Base-by-base conservation (phyloP, 371 early-diverging fungal genomes). In the Mortierella sp. region DNA sequence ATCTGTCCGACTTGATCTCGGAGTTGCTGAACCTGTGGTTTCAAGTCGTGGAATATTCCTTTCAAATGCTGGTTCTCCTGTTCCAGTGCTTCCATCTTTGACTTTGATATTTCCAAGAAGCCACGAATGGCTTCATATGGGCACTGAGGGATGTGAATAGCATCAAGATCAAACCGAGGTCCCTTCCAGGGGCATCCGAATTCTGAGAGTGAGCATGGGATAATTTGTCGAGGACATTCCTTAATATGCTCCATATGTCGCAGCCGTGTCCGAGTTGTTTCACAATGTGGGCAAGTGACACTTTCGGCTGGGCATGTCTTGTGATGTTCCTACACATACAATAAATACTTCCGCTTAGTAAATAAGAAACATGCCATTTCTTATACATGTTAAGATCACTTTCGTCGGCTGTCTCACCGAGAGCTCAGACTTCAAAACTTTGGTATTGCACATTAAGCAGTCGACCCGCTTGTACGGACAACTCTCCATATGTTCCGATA, bases 181-280 rank as follows among this genome's bases (percentile, higher is more conserved):
- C 91, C 92, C 22, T 66, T 71, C 94, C 94, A 94, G 8, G 75
- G 62, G 70, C 94, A 94, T 1, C 94, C 93, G 70, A 88, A 90
- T 20, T 86, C 84, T 20, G 81, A 62, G 28, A 89, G 84, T 1
- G 72, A 47, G 73, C 94, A 94, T 0, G 74, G 45, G 0, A 91
- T 81, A 39, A 83, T 83, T 32, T 85, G 86, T 55, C 86, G 79
- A 26, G 89, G 88, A 62, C 93, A 93, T 1, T 83, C 80, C 18
- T 72, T 70, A n/a, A 89, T 62, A 66, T 92, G 93, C 11, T 86
- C 67, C 54, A 71, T 64, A 68, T 90, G 88, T 59, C 87, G 87
- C 8, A 86, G 80, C 43, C 89, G 86, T 1, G 87, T 71, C 26
- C 86, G 77, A 5, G 87, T 84, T 1, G 87, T 87, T 28, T 86